Evolutionary conservation across 1,284 basidiomycete genomes (phyloP).

Genomic region (Filobasidium uniguttulatum): DNA sequence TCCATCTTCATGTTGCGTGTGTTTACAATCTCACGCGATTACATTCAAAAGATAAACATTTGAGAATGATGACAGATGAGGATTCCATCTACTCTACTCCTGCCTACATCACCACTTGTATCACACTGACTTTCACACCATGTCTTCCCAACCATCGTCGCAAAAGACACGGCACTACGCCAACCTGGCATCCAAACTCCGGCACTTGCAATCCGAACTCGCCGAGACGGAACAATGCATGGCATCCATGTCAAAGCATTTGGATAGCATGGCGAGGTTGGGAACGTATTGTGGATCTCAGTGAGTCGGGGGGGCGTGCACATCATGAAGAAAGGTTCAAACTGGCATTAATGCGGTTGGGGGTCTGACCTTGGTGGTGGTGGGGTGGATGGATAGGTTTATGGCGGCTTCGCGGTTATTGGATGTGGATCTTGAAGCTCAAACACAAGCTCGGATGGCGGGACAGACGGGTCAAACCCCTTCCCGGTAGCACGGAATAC

Average conservation of each 20-base stretch:
- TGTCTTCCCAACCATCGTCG: slow-evolving; percentile 13
- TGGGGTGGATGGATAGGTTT: slow-evolving; percentile 21
- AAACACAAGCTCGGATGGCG: no score
- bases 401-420: slow-evolving; percentile 35
- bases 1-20: no score
- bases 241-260: slow-evolving; percentile 23
- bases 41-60: no score
- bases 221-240: slow-evolving; percentile 28
- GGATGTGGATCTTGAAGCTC: slow-evolving; percentile 27
- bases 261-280: slow-evolving; percentile 28
- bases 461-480: no score
- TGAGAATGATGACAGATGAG: no score
- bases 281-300: slow-evolving; percentile 30
- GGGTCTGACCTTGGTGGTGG: not conserved
- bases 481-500: no score
- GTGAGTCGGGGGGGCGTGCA: slow-evolving; percentile 21
- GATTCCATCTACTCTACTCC: no score
- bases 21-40: no score
- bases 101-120: no score
- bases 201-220: slow-evolving; percentile 26
- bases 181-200: slow-evolving; percentile 27
- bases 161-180: slow-evolving; percentile 32
- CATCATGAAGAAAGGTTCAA: not conserved
- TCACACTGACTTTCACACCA: no score
- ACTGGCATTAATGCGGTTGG: not conserved